Conservation (phyloP, 202 grass and related monocot species). For the Sporobolus alterniflorus region DNA sequence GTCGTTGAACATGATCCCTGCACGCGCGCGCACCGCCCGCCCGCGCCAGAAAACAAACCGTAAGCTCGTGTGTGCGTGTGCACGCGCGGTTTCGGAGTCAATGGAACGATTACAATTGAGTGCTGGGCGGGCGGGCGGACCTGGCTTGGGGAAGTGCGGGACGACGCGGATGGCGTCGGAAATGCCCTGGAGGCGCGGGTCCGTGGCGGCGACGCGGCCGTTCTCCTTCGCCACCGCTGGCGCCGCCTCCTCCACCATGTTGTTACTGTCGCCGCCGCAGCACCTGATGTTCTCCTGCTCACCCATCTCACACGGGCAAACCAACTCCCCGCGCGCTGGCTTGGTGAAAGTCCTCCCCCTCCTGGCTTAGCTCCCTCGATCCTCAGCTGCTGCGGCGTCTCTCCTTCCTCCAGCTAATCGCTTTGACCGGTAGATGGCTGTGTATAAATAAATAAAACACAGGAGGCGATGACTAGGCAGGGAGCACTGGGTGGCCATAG, state of each 20-base stretch:
- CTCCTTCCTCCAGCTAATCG: conserved; percentile 29
- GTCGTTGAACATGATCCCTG: conserved; percentile 98
- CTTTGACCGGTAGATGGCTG: conserved; percentile 27
- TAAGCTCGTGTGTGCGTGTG: not conserved
- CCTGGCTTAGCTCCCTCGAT: not conserved
- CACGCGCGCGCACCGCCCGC: not conserved
- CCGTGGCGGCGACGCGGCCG: conserved; percentile 22
- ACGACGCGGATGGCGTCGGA: conserved; percentile 76
- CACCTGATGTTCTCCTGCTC: conserved; percentile 35
- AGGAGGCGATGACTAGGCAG: not conserved
- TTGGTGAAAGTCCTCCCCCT: too few species aligned
- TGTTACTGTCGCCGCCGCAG: not conserved
- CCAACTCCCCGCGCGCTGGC: not conserved
- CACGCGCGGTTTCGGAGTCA: not conserved
- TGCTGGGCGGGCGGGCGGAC: conserved; percentile 15
- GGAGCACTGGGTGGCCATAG: conserved; percentile 34
- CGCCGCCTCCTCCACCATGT: conserved; percentile 14
- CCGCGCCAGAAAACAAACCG: not conserved
- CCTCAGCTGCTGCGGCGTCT: not conserved
- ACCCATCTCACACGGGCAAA: conserved; percentile 25
- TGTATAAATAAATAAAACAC: conserved; percentile 63
- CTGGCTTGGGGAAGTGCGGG: conserved; percentile 90
- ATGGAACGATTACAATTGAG: not conserved
- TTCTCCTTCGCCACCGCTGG: conserved; percentile 31
- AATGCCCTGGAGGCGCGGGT: conserved; percentile 67